These are phyloP conservation scores for Suillus sp. DNA, from an alignment of 768 basidiomycete species.

Conservation along the genomic window DNA sequence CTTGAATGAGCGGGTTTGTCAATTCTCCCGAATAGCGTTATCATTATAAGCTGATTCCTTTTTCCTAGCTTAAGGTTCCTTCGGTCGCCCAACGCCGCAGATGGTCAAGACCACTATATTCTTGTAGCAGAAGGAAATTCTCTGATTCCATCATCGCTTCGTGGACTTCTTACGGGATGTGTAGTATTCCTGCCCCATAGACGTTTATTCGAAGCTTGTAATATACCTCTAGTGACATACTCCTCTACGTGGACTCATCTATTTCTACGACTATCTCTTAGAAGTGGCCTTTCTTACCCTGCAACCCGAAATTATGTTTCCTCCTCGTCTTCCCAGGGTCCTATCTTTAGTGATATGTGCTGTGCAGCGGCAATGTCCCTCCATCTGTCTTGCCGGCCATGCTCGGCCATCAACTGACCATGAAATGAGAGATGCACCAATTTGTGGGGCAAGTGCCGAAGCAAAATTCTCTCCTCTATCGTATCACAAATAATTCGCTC, in stretches of 20 bases:
- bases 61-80: constrained; percentile 44
- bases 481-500: constrained; percentile 34
- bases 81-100: constrained; percentile 45
- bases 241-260: background rate
- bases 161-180: constrained; percentile 1
- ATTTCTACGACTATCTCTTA: constrained; percentile 3
- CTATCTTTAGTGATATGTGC: constrained; percentile 26
- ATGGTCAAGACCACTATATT: constrained; percentile 23
- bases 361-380: constrained; percentile 25
- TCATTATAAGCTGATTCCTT: constrained; percentile 7
- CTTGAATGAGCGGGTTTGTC: constrained; percentile 8
- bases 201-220: constrained; percentile 9
- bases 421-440: constrained; percentile 24
- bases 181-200: background rate
- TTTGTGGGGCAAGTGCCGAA: constrained; percentile 11
- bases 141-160: background rate
- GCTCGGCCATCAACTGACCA: constrained; percentile 23
- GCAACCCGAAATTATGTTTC: constrained; percentile 12
- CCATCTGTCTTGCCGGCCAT: constrained; percentile 28
- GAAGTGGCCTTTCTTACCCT: background rate
- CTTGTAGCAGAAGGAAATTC: constrained; percentile 15
- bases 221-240: background rate
- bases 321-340: constrained; percentile 33
- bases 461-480: constrained; percentile 28
- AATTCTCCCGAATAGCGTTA: background rate